Conservation (phyloP, 768 basidiomycete genomes). For the Scleroderma bovista region DNA sequence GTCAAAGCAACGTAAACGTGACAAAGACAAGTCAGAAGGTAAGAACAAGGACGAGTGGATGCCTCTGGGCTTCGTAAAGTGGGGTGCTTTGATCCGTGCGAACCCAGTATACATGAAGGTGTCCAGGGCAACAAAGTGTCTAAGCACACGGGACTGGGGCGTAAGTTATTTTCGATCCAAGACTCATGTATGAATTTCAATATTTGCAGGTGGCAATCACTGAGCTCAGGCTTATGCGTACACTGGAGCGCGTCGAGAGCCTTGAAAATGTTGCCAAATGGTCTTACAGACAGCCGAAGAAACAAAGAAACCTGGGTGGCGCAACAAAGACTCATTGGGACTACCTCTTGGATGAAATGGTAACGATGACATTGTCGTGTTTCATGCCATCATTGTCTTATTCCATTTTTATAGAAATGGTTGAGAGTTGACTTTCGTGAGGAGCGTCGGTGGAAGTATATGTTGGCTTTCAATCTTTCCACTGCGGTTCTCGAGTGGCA, state of each 20-base stretch:
- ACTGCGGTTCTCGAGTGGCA: conserved; percentile 88
- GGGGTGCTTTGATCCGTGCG: conserved; percentile 68
- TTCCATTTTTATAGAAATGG: conserved; percentile 69
- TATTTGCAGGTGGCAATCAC: conserved; percentile 61
- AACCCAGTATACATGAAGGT: conserved; percentile 75
- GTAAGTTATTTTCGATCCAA: conserved; percentile 37
- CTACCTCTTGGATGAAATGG: conserved; percentile 95
- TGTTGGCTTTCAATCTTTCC: conserved; percentile 77
- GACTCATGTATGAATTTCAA: conserved; percentile 1
- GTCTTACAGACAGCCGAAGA: conserved; percentile 95
- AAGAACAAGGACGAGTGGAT: conserved; percentile 55
- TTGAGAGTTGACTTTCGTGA: conserved; percentile 94
- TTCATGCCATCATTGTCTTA: neutral
- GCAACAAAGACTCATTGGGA: conserved; percentile 89
- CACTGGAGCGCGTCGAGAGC: conserved; percentile 78
- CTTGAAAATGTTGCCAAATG: conserved; percentile 78
- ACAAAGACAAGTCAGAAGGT: conserved; percentile 41
- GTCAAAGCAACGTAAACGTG: conserved; percentile 47
- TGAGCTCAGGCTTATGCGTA: conserved; percentile 72
- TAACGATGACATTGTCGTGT: conserved; percentile 27
- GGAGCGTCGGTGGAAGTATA: conserved; percentile 89
- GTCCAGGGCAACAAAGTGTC: conserved; percentile 65
- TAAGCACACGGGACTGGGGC: conserved; percentile 78
- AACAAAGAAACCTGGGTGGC: conserved; percentile 75
- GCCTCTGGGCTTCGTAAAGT: conserved; percentile 61